A percentile compares a stretch with the other conserved stretches of the same genome.
These are phyloP conservation scores for Sporisorium graminicola DNA, from an alignment of 1,284 basidiomycete species.

Conservation along the genomic window DNA sequence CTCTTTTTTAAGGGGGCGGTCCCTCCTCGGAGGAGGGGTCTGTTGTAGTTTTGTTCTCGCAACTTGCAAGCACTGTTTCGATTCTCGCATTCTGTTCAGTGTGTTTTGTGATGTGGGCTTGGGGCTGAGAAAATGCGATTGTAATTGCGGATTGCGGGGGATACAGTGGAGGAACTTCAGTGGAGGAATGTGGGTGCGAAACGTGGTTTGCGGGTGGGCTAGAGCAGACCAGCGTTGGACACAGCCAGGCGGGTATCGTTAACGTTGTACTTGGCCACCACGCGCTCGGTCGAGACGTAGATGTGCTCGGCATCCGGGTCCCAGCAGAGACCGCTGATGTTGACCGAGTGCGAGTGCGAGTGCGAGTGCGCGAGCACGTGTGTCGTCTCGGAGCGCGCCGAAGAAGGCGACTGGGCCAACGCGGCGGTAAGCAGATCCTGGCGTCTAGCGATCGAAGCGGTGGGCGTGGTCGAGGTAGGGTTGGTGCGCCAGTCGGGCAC, in stretches of 20 bases:
- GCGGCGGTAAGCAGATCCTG: slow-evolving; percentile 14
- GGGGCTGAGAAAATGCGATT: neutral
- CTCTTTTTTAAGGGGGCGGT: neutral
- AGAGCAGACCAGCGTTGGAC: slow-evolving; percentile 17
- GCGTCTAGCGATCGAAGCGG: neutral
- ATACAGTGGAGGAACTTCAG: too few species aligned
- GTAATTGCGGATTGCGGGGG: neutral
- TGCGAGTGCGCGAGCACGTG: neutral
- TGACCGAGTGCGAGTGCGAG: slow-evolving; percentile 12
- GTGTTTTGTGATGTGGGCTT: neutral
- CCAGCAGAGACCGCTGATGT: slow-evolving; percentile 58
- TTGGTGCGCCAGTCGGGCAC: slow-evolving; percentile 18
- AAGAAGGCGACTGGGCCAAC: neutral
- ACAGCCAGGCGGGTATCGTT: slow-evolving; percentile 17
- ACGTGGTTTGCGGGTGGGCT: neutral
- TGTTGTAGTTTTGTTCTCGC: slow-evolving; percentile 6
- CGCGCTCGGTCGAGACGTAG: slow-evolving; percentile 46
- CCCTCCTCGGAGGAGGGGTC: neutral
- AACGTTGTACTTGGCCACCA: slow-evolving; percentile 45
- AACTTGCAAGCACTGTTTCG: neutral
- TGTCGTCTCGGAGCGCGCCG: neutral
- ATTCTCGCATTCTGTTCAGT: neutral
- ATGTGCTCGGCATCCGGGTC: slow-evolving; percentile 49
- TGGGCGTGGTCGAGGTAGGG: slow-evolving; percentile 11
- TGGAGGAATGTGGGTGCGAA: neutral